phyloP scores from a whole-genome alignment of 495 filamentous ascomycete species.

The Lentithecium fluviatile region DNA sequence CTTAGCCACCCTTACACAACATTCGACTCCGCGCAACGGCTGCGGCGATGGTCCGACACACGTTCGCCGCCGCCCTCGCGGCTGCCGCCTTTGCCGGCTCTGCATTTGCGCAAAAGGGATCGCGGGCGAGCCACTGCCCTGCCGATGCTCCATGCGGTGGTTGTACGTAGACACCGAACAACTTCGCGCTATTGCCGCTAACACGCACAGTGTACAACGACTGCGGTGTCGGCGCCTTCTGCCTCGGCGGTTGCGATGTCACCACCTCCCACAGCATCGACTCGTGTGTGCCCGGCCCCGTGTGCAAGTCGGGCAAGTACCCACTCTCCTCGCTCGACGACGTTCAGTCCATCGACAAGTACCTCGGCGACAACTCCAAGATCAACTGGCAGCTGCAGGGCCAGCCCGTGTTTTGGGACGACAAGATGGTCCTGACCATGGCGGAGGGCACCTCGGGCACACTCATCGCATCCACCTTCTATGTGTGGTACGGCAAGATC shows the following conservation, averaged over 20 bases:
- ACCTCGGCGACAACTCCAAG: conserved; percentile 75
- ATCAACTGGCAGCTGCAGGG: conserved; percentile 90
- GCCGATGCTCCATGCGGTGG: conserved; percentile 50
- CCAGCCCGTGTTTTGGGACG: conserved; percentile 61
- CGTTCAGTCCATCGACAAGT: conserved; percentile 67
- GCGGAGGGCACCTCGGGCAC: conserved; percentile 75
- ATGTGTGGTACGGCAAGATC: conserved; percentile 97
- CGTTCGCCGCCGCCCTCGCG: conserved; percentile 18
- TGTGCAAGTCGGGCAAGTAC: conserved; percentile 73
- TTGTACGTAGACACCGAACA: conserved; percentile 58
- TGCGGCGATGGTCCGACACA: conserved; percentile 15
- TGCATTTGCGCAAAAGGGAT: conserved; percentile 3
- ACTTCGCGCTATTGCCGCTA: conserved; percentile 7
- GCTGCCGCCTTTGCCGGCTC: conserved; percentile 21
- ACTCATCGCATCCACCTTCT: conserved; percentile 81
- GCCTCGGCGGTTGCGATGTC: conserved; percentile 92
- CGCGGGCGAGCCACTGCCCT: not conserved
- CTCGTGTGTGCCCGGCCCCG: conserved; percentile 81
- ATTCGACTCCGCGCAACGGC: conserved; percentile 16
- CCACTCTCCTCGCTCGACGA: conserved; percentile 67
- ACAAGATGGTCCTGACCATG: conserved; percentile 80
- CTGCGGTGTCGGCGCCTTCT: conserved; percentile 92
- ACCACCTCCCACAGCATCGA: conserved; percentile 74
- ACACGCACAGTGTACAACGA: conserved; percentile 77
- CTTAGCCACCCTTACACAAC: conserved; percentile 29